These are phyloP conservation scores for Starmerella vitae DNA, from an alignment of 805 yeast species.

Conservation along the genomic window DNA sequence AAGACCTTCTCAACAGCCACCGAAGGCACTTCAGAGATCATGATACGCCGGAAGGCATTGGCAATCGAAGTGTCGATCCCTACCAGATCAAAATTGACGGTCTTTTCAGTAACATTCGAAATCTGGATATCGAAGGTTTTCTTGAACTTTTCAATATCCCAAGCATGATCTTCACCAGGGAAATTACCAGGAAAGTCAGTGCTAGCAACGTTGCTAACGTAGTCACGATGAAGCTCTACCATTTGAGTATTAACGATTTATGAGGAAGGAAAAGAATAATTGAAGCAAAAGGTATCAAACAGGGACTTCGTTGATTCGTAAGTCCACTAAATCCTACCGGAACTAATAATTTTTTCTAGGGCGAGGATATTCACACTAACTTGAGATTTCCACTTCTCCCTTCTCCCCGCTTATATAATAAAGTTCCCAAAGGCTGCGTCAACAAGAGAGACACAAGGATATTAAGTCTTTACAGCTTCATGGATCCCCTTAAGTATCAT, in stretches of 20 bases:
- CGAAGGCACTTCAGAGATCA: constrained; percentile 93
- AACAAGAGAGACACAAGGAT: too few relatives aligned
- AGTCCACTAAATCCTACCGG: too few relatives aligned
- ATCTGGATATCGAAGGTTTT: constrained; percentile 50
- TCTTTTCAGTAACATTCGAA: constrained; percentile 42
- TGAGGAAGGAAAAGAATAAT: constrained; percentile 3
- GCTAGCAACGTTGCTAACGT: constrained; percentile 38
- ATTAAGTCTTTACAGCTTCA: too few relatives aligned
- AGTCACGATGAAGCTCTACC: constrained; percentile 21
- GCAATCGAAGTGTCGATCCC: constrained; percentile 86
- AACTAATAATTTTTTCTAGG: too few relatives aligned
- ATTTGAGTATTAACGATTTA: too few relatives aligned
- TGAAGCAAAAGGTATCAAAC: too few relatives aligned
- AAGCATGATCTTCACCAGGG: constrained; percentile 49
- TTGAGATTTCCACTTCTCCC: too few relatives aligned
- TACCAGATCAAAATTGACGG: constrained; percentile 74
- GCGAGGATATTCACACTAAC: too few relatives aligned
- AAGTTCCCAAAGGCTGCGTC: too few relatives aligned
- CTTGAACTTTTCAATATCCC: constrained; percentile 76
- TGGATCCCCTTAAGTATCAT: too few relatives aligned
- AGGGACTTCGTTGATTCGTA: too few relatives aligned
- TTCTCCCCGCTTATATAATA: too few relatives aligned
- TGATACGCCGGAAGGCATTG: constrained; percentile 91
- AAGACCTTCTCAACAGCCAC: constrained; percentile 90
- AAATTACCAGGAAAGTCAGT: constrained; percentile 88